These are phyloP conservation scores for Ocimum tenuiflorum DNA, from an alignment of 257 asterid genomes.

Conservation along the genomic window DNA sequence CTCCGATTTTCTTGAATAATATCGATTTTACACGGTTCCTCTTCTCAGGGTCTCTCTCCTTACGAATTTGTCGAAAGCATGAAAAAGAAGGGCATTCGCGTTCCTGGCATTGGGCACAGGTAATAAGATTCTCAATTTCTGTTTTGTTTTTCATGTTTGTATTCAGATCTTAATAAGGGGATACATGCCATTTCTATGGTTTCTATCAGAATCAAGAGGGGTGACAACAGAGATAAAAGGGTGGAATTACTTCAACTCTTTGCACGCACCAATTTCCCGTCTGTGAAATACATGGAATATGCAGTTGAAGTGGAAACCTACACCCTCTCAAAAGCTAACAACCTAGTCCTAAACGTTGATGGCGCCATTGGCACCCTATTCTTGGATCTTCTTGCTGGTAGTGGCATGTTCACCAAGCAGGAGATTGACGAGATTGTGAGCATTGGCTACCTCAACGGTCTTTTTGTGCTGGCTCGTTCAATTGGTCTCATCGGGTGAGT, in stretches of 20 bases:
- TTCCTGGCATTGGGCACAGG: constrained; percentile 99
- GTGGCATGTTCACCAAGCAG: constrained; percentile 95
- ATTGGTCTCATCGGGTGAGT: constrained; percentile 99
- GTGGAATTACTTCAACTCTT: constrained; percentile 78
- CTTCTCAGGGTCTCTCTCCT: constrained; percentile 71
- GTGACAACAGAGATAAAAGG: constrained; percentile 98
- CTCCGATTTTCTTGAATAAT: constrained; percentile 3
- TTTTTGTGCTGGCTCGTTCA: constrained; percentile 96
- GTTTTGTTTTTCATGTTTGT: not conserved
- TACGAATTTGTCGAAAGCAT: constrained; percentile 95
- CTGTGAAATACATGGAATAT: constrained; percentile 98
- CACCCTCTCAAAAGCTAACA: constrained; percentile 95
- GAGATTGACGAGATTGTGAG: constrained; percentile 90
- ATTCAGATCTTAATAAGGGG: constrained; percentile 6
- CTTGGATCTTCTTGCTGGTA: constrained; percentile 98
- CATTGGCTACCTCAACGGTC: constrained; percentile 94
- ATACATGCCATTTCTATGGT: not conserved
- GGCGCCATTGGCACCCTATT: constrained; percentile 97
- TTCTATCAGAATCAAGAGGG: constrained; percentile 76
- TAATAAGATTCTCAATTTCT: constrained; percentile 21
- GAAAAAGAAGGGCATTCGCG: constrained; percentile 99
- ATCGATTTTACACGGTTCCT: constrained; percentile 4
- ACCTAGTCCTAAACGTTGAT: constrained; percentile 90
- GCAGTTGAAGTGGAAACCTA: constrained; percentile 96
- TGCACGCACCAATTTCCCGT: constrained; percentile 83